Base-by-base conservation (phyloP, 768 basidiomycete genomes). In the Termitomyces sp. region DNA sequence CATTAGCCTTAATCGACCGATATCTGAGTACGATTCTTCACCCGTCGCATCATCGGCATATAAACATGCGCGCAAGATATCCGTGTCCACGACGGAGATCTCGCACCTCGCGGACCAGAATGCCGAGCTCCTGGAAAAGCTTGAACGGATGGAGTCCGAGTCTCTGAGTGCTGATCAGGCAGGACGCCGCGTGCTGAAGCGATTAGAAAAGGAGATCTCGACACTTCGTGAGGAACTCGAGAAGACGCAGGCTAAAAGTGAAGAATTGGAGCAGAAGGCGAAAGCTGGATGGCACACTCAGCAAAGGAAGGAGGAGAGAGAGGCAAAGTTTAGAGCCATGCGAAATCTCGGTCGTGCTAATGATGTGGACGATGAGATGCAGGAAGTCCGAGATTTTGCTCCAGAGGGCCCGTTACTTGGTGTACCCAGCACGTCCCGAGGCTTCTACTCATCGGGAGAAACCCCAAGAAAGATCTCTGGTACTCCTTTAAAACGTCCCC, bases 71-170 rank as follows among this genome's bases (percentile, higher is more conserved):
- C 78, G 80, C 38, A 79, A 82, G 52, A 79, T 88, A 47, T 85
- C 88, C 48, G 81, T 89, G 56, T 84, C 87, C 4, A 84, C 85
- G 1, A 74, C 80, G 16, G 90, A 92, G 59, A 78, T 94, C 30
- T 82, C 85, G 3, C 76, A 82, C 7, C 82, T 94, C 46, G 82
- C 89, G 0, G 89, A 91, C 66, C 91, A 95, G 72, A 95, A 95
- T 65, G 84, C 86, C 0, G 91, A 94, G 62, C 84, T 95, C 16
- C 73, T 90, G 4, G 72, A 79, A 28, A 91, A 91, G 63, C 78
- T 95, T 5, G 88, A 93, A 71, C 80, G 81, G 60, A 79, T 95
- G 10, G 89, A 94, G 68, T 70, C 79, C 1, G 91, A 93, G 60
- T 84, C 91, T 16, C 71, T 70, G 12, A 80, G 81, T 47, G 78